Base-by-base conservation (phyloP, 1,284 basidiomycete species). In the Melanopsichium pennsylvanicum region DNA sequence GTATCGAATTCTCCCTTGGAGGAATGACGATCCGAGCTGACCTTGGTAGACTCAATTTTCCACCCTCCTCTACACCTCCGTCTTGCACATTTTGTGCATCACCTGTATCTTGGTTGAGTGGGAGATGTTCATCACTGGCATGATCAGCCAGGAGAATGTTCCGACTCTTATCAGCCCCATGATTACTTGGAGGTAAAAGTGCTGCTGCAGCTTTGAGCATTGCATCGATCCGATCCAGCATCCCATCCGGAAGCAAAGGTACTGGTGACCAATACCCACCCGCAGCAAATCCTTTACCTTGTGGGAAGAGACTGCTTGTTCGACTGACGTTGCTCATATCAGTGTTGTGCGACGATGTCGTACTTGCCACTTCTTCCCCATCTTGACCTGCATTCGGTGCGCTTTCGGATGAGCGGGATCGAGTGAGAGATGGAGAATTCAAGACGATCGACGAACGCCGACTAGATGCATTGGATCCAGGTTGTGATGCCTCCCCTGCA, bases 241-340 rank as follows among this genome's bases (percentile, higher is more conserved):
- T 44, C 2, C 62, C 70, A 11, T 78, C 75, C 5, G 70, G 57
- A 5, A 78, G 37, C 6, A 78, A 19, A 0, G 75, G 75, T 0
- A 76, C 74, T 12, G 75, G 75, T 13, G 60, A 55, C 75, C 74
- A 76, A 29, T 56, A 66, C 1, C 60, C 67, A 0, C 75, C 75
- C 0, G 74, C 74, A 0, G 63, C 58, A 29, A 78, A 61, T 0
- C 75, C 75, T 37, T 72, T 67, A 8, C 75, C 75, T 27, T 50
- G 57, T 5, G 75, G 68, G 38, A 72, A 77, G 15, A 77, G 56
- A 35, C 55, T 73, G 35, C 55, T 69, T 1, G 64, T 32, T 3
- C 57, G 56, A 38, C 47, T 55, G 16, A 37, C 47, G 1, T 15
- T 43, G 22, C 58, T 64, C 8, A 40, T 35, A 18, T 59, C 58